A percentile compares a stretch with the other conserved stretches of the same genome.
Evolutionary conservation across 306 rosid species (phyloP).

Genomic region (Casuarina cunninghamiana): DNA sequence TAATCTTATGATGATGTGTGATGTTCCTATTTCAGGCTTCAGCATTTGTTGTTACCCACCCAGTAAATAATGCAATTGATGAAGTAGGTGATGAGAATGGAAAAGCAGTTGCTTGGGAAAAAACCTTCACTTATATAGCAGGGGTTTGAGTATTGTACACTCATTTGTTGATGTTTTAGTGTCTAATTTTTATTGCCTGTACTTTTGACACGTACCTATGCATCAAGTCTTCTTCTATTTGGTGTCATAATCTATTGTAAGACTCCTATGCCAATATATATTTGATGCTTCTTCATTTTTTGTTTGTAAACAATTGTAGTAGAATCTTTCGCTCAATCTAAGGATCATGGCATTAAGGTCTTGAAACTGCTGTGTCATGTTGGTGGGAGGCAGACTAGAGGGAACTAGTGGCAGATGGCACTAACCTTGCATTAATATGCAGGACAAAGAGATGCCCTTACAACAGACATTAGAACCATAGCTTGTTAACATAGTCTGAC

Average conservation of each 20-base stretch:
- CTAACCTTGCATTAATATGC: too few species aligned
- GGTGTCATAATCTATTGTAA: not conserved
- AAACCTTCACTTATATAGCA: constrained; percentile 74
- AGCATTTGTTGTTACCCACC: constrained; percentile 84
- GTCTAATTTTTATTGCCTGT: constrained; percentile 24
- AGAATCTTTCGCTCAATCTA: too few species aligned
- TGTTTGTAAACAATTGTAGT: too few species aligned
- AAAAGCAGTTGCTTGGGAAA: constrained; percentile 85
- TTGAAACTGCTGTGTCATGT: too few species aligned
- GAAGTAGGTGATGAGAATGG: constrained; percentile 78
- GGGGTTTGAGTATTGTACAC: constrained; percentile 57
- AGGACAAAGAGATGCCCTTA: too few species aligned
- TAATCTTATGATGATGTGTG: constrained; percentile 25
- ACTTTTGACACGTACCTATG: constrained; percentile 15
- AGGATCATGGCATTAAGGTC: too few species aligned
- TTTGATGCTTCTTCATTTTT: not conserved
- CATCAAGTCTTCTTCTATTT: not conserved
- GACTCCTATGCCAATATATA: not conserved
- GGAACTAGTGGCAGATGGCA: too few species aligned
- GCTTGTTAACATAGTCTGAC: too few species aligned
- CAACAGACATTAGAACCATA: too few species aligned
- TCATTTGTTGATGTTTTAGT: not conserved
- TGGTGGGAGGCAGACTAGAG: too few species aligned
- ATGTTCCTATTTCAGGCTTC: constrained; percentile 70
- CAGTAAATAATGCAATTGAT: constrained; percentile 77